Conservation (phyloP, 495 filamentous ascomycete genomes). For the Annulohypoxylon nitens region DNA sequence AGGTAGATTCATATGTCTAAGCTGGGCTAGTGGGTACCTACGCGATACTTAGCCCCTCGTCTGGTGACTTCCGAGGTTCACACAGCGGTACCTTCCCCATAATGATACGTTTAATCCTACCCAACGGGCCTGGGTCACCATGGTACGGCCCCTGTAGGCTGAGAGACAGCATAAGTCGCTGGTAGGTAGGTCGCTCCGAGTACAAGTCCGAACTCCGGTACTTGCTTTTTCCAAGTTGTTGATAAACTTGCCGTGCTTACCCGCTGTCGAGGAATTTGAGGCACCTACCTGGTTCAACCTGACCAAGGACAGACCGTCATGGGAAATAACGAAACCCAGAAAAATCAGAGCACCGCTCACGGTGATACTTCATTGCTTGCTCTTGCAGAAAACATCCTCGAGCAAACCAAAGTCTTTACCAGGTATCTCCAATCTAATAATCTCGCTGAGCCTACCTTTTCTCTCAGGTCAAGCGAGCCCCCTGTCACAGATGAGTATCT, state of each 20-base stretch:
- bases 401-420: neutral
- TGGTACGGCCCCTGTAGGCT: neutral
- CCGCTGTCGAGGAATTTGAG: neutral
- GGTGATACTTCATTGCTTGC: neutral
- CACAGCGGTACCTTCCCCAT: too few species aligned
- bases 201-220: neutral
- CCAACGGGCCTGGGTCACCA: neutral
- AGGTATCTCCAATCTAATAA: neutral
- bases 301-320: neutral
- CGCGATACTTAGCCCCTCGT: too few species aligned
- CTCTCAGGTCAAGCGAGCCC: neutral
- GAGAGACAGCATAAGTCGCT: neutral
- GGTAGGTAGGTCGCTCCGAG: neutral
- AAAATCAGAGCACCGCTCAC: neutral
- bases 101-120: neutral
- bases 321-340: neutral
- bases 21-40: too few species aligned
- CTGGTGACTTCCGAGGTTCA: too few species aligned
- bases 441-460: neutral
- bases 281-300: neutral
- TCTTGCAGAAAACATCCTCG: neutral
- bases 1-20: neutral
- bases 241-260: neutral
- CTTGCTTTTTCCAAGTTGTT: neutral
- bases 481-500: neutral